These are phyloP conservation scores for Zelonia costaricensis DNA, from an alignment of 208 protist species.

Conservation along the genomic window DNA sequence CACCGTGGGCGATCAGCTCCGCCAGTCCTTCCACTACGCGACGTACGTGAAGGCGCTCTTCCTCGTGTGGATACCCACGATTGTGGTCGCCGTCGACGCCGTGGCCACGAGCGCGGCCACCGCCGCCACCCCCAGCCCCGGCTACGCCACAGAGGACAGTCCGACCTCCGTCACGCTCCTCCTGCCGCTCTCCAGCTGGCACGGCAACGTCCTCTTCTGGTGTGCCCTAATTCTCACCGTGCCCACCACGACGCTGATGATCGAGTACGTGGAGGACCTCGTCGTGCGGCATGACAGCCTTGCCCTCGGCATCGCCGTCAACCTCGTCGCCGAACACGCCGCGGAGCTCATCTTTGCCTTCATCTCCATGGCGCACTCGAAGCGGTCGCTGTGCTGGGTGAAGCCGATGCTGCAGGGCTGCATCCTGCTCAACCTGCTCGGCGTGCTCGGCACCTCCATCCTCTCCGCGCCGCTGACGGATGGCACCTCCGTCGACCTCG, in stretches of 20 bases:
- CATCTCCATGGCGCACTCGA: slow-evolving; percentile 31
- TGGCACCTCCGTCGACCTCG: slow-evolving; percentile 26
- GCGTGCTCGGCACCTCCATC: slow-evolving; percentile 56
- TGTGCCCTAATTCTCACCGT: slow-evolving; percentile 31
- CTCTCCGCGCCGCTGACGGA: slow-evolving; percentile 34
- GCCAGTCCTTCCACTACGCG: slow-evolving; percentile 24
- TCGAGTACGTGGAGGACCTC: slow-evolving; percentile 69
- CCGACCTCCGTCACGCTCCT: neutral
- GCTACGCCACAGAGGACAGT: neutral
- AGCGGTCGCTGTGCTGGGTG: slow-evolving; percentile 48
- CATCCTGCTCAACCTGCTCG: slow-evolving; percentile 62
- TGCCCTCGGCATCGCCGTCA: slow-evolving; percentile 43
- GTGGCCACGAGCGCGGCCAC: no score
- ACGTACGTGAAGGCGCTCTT: slow-evolving; percentile 30
- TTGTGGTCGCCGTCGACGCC: slow-evolving; percentile 19
- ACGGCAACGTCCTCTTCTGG: slow-evolving; percentile 21
- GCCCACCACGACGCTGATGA: slow-evolving; percentile 30
- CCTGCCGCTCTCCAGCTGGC: neutral
- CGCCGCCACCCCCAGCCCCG: neutral
- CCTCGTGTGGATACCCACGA: slow-evolving; percentile 19
- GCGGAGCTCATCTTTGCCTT: slow-evolving; percentile 57
- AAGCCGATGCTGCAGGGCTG: slow-evolving; percentile 65
- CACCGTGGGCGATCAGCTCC: slow-evolving; percentile 17
- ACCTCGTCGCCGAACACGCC: slow-evolving; percentile 66
- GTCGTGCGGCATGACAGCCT: slow-evolving; percentile 44